Percentiles rank a stretch among this genome's conserved stretches.
Evolutionary conservation across 1,284 basidiomycete genomes (phyloP).

Genomic region (Sparassis latifolia): DNA sequence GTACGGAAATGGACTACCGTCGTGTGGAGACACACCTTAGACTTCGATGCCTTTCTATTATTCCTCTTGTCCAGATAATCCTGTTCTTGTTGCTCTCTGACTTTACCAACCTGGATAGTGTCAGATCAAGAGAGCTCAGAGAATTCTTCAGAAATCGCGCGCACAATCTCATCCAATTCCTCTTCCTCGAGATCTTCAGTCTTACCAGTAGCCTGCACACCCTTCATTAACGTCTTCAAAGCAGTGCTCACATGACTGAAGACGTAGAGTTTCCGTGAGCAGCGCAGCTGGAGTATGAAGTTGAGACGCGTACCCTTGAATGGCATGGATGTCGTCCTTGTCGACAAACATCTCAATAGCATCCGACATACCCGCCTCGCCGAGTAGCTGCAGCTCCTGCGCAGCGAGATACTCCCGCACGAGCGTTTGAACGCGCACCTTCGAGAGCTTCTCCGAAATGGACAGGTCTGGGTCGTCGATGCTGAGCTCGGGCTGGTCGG

Average conservation of each 20-base stretch:
- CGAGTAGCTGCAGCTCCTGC: conserved; percentile 84
- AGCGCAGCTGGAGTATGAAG: neutral
- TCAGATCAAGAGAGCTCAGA: neutral
- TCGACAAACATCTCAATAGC: conserved; percentile 92
- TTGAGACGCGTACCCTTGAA: conserved; percentile 60
- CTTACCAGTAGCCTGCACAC: conserved; percentile 47
- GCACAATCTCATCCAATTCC: conserved; percentile 67
- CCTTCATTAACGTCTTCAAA: conserved; percentile 59
- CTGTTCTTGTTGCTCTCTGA: conserved; percentile 60
- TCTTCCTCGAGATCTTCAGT: conserved; percentile 59
- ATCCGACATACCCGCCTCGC: conserved; percentile 82
- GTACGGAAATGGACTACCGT: neutral
- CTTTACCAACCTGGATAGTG: conserved; percentile 48
- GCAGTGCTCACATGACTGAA: conserved; percentile 64
- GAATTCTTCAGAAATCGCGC: conserved; percentile 15
- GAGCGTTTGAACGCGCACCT: conserved; percentile 68
- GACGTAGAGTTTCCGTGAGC: neutral
- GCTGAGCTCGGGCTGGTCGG: conserved; percentile 67
- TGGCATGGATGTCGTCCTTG: conserved; percentile 91
- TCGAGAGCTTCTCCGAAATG: conserved; percentile 60
- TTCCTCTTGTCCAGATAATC: conserved; percentile 43
- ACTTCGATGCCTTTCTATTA: conserved; percentile 15
- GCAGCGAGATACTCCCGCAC: conserved; percentile 86
- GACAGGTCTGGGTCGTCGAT: conserved; percentile 68
- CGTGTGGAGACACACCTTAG: conserved; percentile 15